Conservation (phyloP, 192 early-diverging fungal genomes). For the Phycomyces nitens region DNA sequence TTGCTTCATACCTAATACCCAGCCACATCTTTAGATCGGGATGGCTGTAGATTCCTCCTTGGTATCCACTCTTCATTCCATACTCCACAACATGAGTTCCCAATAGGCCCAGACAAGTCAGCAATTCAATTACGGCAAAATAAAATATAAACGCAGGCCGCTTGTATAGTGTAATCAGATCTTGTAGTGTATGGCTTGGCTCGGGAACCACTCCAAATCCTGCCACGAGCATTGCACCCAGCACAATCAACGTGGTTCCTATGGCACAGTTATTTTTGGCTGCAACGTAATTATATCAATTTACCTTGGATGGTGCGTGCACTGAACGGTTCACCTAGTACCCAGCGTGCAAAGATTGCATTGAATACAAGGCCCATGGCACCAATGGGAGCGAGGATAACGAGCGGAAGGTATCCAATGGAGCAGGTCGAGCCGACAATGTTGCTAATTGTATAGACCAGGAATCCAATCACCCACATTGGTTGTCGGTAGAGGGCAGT, state of each 20-base stretch:
- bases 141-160: conserved; percentile 67
- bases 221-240: conserved; percentile 67
- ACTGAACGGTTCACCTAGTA: conserved; percentile 65
- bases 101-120: conserved; percentile 48
- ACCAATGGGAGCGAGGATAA: conserved; percentile 73
- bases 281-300: too few species aligned
- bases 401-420: conserved; percentile 72
- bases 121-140: conserved; percentile 52
- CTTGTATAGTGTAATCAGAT: conserved; percentile 63
- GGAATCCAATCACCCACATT: conserved; percentile 69
- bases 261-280: conserved; percentile 15
- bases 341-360: conserved; percentile 66
- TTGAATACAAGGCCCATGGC: conserved; percentile 76
- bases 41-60: conserved; percentile 7
- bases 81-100: conserved; percentile 46
- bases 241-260: conserved; percentile 65
- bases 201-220: conserved; percentile 77
- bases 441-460: conserved; percentile 67
- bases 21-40: conserved; percentile 30
- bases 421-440: conserved; percentile 67
- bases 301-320: conserved; percentile 56
- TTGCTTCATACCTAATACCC: conserved; percentile 21
- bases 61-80: conserved; percentile 9
- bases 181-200: conserved; percentile 64
- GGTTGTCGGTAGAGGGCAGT: conserved; percentile 46